Evolutionary conservation across 208 protist genomes (phyloP), one percentile per base, ranked within the genome.

Genomic region (Acanthamoeba polyphaga): DNA sequence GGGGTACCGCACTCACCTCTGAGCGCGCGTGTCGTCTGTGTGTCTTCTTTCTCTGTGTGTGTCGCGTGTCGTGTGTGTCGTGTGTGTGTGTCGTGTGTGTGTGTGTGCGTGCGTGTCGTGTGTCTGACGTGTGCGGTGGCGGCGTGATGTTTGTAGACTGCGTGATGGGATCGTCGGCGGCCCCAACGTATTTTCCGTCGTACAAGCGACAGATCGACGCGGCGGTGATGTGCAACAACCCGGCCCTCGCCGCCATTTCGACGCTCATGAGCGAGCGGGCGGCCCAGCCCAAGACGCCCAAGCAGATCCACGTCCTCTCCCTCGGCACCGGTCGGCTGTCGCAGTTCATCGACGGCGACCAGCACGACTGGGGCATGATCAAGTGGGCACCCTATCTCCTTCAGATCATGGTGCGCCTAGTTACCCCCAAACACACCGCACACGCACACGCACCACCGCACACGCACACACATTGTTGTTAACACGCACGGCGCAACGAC

Each of bases 321-420:
- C 64, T 92, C 43, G 87, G 87, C 29, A 92, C 87, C 87, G 87
- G 87, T 12, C 87, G 87, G 10, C 49, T 92, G 62, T 76, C 87
- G 64, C 87, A 92, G 87, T 92, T 78, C 87, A 92, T 92, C 19
- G 87, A 92, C 62, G 87, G 87, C 24, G 87, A 70, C 32, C 29
- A 38, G 32, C 87, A 92, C 87, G 87, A 92, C 49, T 92, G 87
- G 87, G 87, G 87, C 55, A 78, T 92, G 87, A 78, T 92, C 29
- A 92, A 92, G 38, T 92, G 87, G 87, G 87, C 62, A 2, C 87
- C 87, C 43, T 92, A 92, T 24, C 87, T 92, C 13, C 51, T 88
- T 15, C 80, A 88, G 51, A 92, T 70, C 62, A 92, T 76, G 87
- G 87, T 92, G 38, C 60, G 60, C 70, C 19, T 78, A 8, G 32